Base-by-base conservation (phyloP, 345 rosid species). In the Camelina hispida region DNA sequence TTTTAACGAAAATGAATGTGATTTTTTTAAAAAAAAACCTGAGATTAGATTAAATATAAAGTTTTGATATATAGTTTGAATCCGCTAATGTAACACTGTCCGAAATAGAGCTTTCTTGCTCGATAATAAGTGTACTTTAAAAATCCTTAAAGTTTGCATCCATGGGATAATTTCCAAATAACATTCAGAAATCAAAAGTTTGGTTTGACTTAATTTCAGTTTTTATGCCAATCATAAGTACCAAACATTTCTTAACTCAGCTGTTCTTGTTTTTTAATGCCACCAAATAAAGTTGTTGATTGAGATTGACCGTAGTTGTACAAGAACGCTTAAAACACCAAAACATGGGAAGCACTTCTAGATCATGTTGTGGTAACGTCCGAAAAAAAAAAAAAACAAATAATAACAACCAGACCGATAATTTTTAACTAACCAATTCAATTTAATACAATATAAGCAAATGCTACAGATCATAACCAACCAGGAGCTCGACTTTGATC, bases 311-410 rank as follows among this genome's bases (percentile, higher is more conserved):
- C 28, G 23, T 35, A 43, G 43, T 61, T 43, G 63, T 43, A 4
- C 57, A 68, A 44, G 58, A 69, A 62, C 25, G 34, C 9, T 32
- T 62, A 2, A 54, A 55, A 37, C 54, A 77, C 46, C 66, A 70
- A 77, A 44, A 77, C 80, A 71, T 77, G 80, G 62, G 46, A 70
- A 77, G 67, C 80, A 77, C 80, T 77, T 64, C 57, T 70, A 64
- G 65, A 77, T 64, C 80, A 71, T 76, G 79, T 69, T 54, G 32
- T 62, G 62, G 9, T 67, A 1, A 16, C 54, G 58, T 61, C 62
- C 61, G 6, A 40, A 48, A 70, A 3, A 4, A 10, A 51, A 56
- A 62, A 4, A 10, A 51, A 56, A 62, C 18, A 11, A 17, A 25
- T 17, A 20, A 37, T 57, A 71, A 62, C 60, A 40, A 70, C 61